These are phyloP conservation scores for Entomortierella chlamydospora DNA, from an alignment of 192 early-diverging fungal genomes.

Conservation along the genomic window DNA sequence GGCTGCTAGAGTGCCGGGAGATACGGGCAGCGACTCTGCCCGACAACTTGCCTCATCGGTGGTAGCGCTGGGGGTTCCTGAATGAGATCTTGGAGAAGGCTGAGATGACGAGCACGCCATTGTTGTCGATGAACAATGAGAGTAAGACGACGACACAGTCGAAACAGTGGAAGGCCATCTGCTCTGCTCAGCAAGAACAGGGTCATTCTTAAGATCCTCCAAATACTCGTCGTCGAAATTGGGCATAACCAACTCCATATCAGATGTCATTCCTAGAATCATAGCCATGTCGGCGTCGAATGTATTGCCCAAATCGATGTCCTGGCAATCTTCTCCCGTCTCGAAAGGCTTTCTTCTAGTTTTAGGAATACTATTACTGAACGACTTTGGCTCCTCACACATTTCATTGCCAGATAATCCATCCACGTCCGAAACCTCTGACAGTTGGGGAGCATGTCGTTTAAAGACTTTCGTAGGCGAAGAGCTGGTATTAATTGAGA, in stretches of 20 bases:
- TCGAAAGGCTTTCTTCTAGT: too few relatives aligned
- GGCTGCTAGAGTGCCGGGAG: background rate
- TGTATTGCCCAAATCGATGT: slow-evolving; percentile 1
- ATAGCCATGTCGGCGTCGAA: slow-evolving; percentile 29
- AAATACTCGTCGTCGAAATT: slow-evolving; percentile 41
- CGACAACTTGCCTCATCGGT: background rate
- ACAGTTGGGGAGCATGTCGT: slow-evolving; percentile 5
- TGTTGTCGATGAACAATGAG: slow-evolving; percentile 29
- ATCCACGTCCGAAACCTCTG: slow-evolving; percentile 23
- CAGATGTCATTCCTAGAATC: slow-evolving; percentile 47
- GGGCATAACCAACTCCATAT: slow-evolving; percentile 44
- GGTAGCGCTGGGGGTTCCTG: background rate
- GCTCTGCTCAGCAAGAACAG: background rate
- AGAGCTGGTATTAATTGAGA: background rate
- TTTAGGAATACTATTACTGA: background rate
- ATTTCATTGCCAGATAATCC: slow-evolving; percentile 31
- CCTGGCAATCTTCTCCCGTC: background rate
- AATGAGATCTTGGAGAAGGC: slow-evolving; percentile 5
- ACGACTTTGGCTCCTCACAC: background rate
- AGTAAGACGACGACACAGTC: slow-evolving; percentile 4
- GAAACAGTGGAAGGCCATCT: slow-evolving; percentile 7
- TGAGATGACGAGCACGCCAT: slow-evolving; percentile 19
- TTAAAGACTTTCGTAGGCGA: background rate
- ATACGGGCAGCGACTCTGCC: background rate
- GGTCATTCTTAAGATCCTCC: slow-evolving; percentile 25